phyloP scores from a whole-genome alignment of 2,329 filamentous ascomycete genomes.

The Elsinoe ampelina region DNA sequence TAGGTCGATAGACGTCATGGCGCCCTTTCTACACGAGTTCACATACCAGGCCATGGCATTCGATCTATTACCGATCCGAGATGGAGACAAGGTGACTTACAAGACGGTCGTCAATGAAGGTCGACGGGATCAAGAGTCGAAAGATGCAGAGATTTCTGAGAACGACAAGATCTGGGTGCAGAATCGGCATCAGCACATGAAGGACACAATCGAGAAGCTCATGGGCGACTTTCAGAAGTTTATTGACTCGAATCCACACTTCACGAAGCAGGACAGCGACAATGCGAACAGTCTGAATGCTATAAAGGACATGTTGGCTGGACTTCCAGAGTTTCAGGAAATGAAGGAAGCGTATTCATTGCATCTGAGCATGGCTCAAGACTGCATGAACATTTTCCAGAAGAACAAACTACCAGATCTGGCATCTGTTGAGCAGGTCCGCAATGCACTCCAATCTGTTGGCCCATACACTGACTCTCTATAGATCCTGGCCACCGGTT shows the following conservation, averaged over 20 bases:
- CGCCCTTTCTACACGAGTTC: conserved; percentile 87
- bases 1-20: conserved; percentile 81
- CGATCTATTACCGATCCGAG: conserved; percentile 79
- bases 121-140: conserved; percentile 59
- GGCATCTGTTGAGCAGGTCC: conserved; percentile 72
- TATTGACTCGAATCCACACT: conserved; percentile 82
- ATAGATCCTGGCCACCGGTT: conserved; percentile 71
- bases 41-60: conserved; percentile 98
- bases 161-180: conserved; percentile 93
- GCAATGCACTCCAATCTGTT: neutral
- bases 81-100: conserved; percentile 81
- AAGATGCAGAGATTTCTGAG: conserved; percentile 84
- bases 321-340: conserved; percentile 86
- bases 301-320: conserved; percentile 95
- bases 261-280: conserved; percentile 63
- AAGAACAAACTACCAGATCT: conserved; percentile 76
- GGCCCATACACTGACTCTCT: conserved; percentile 12
- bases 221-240: conserved; percentile 91
- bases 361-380: conserved; percentile 92
- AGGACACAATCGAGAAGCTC: conserved; percentile 88
- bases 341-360: conserved; percentile 92
- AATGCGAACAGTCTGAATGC: conserved; percentile 70
- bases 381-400: conserved; percentile 92
- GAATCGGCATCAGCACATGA: conserved; percentile 93
- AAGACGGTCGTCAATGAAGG: conserved; percentile 71